Evolutionary conservation across 2,329 filamentous ascomycete species (phyloP), one percentile per base, ranked within the genome.

Genomic region (Ceratocystis cubensis): DNA sequence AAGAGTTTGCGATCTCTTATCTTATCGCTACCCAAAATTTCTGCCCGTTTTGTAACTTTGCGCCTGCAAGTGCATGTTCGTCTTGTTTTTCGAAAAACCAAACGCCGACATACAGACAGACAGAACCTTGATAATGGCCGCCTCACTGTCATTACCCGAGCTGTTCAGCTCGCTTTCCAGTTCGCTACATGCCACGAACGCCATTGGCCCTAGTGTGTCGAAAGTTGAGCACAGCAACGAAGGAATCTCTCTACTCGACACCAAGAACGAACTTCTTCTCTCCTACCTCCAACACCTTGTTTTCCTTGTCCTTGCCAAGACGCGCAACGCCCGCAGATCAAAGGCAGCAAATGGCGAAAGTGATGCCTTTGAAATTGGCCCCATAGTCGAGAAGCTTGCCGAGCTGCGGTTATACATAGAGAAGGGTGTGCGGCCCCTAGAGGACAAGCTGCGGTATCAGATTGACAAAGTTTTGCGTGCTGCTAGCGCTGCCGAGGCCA

Each of bases 261-360:
- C 90, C 70, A 99, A 99, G 78, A 97, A 95, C 76, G 94, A 99
- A 74, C 82, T 99, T n/a, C 85, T 99, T 20, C 85, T 99, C 48
- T 93, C 93, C 3, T 99, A 99, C 76, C 81, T 99, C 0, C 93
- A 99, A 73, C 95, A 96, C 72, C 84, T 97, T 3, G 89, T 94
- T 57, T 96, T 96, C 71, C 79, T 96, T 50, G 88, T 96, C 57
- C 79, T 96, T 1, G 76, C 95, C 46, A 93, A 95, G 73, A 76
- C 97, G 22, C 85, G 89, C 67, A 84, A 85, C 73, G 70, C 75
- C 4, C 61, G 61, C 45, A 62, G 28, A 5, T 53, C 61, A 37
- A 71, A 71, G 59, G 66, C 66, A n/a, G 13, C 25, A 15, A 17
- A 30, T n/a, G 28, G 15, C 15, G 64, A 66, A 20, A 56, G 65